These are phyloP conservation scores for Monosporascus sp. DNA, from an alignment of 2,329 filamentous ascomycete species.

Conservation along the genomic window DNA sequence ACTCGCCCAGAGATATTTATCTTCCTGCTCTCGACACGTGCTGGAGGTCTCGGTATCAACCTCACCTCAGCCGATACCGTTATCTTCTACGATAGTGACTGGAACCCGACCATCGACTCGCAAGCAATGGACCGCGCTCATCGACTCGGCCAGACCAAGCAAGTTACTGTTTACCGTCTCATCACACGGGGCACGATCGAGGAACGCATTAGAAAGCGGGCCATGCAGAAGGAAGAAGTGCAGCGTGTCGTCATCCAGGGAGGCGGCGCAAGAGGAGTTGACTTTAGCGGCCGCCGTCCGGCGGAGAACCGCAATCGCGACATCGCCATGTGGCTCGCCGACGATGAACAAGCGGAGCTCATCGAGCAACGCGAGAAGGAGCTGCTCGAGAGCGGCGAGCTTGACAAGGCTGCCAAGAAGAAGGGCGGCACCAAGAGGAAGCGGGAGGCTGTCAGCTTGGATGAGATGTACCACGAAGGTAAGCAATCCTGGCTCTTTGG, in stretches of 20 bases:
- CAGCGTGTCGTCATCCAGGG: conserved; percentile 95
- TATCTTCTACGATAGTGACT: conserved; percentile 99
- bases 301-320: conserved; percentile 94
- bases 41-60: conserved; percentile 97
- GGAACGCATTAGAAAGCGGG: conserved; percentile 94
- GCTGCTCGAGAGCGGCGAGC: conserved; percentile 67
- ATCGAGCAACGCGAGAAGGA: conserved; percentile 92
- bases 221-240: conserved; percentile 96
- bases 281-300: conserved; percentile 88
- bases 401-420: conserved; percentile 58
- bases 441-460: conserved; percentile 63
- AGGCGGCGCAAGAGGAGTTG: conserved; percentile 79
- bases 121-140: conserved; percentile 99
- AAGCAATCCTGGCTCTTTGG: conserved; percentile 36
- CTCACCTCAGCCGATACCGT: conserved; percentile 94
- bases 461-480: conserved; percentile 99
- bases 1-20: conserved; percentile 92
- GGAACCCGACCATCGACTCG: conserved; percentile 98
- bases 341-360: conserved; percentile 91
- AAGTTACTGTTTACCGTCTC: conserved; percentile 95
- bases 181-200: conserved; percentile 97
- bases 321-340: conserved; percentile 97
- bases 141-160: conserved; percentile 89
- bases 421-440: conserved; percentile 55
- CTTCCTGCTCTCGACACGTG: conserved; percentile 91